These are phyloP conservation scores for Globisporangium camurandrum DNA, from an alignment of 352 stramenopile species.

Conservation along the genomic window DNA sequence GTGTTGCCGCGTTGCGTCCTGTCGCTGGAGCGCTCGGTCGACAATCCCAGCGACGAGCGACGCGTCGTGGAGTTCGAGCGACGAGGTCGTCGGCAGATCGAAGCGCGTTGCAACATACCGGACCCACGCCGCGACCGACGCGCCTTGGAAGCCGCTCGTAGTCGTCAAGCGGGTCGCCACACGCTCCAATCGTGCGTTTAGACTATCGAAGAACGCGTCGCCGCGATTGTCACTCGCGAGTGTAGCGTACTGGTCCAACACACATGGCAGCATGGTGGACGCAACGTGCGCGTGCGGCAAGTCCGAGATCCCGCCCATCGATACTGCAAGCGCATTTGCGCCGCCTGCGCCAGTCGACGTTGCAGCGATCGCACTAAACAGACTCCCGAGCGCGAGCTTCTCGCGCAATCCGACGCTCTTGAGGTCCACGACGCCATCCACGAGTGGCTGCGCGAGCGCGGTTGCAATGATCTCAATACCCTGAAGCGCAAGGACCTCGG, in stretches of 20 bases:
- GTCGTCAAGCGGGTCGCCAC: slow-evolving; percentile 38
- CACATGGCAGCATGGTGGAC: slow-evolving; percentile 53
- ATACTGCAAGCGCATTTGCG: slow-evolving; percentile 45
- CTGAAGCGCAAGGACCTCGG: slow-evolving; percentile 41
- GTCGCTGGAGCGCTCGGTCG: slow-evolving; percentile 39
- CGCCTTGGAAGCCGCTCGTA: slow-evolving; percentile 46
- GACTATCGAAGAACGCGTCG: slow-evolving; percentile 58
- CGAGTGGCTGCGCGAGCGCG: slow-evolving; percentile 42
- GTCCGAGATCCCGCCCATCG: slow-evolving; percentile 63
- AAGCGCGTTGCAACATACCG: slow-evolving; percentile 55
- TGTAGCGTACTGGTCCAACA: slow-evolving; percentile 51
- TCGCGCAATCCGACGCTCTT: slow-evolving; percentile 46
- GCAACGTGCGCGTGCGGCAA: slow-evolving; percentile 52
- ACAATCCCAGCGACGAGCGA: slow-evolving; percentile 46
- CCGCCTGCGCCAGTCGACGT: slow-evolving; percentile 48
- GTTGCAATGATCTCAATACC: slow-evolving; percentile 45
- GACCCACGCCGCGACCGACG: slow-evolving; percentile 43
- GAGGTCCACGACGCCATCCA: slow-evolving; percentile 57
- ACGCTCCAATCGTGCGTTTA: slow-evolving; percentile 40
- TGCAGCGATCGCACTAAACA: slow-evolving; percentile 45
- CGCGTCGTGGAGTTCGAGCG: slow-evolving; percentile 50
- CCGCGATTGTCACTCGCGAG: slow-evolving; percentile 51
- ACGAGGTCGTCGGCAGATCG: slow-evolving; percentile 38
- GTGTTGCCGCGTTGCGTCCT: slow-evolving; percentile 34
- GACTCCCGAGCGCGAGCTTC: slow-evolving; percentile 41